Evolutionary conservation across 371 early-diverging fungal species (phyloP).

Genomic region (Actinomucor elegans): DNA sequence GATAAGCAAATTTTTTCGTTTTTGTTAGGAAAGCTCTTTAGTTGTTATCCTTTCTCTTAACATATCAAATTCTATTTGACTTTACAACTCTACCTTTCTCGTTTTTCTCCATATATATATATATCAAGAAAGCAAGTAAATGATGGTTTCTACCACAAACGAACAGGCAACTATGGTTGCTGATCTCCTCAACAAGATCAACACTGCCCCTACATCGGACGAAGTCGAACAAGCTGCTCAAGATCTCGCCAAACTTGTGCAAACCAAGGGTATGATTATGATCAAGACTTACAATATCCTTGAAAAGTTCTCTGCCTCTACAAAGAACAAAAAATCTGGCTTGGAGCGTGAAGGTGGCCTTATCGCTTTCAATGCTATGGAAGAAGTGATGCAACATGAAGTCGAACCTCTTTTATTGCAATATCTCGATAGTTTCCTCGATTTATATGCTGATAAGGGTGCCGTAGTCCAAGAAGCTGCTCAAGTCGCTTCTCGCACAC

Average conservation of each 20-base stretch:
- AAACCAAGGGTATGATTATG: conserved; percentile 51
- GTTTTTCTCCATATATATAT: neutral
- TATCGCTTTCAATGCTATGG: conserved; percentile 68
- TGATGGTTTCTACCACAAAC: conserved; percentile 27
- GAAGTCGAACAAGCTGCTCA: conserved; percentile 61
- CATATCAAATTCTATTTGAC: neutral
- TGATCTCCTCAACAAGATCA: conserved; percentile 54
- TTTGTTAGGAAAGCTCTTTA: neutral
- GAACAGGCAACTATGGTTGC: conserved; percentile 31
- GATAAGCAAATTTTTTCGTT: conserved; percentile 1
- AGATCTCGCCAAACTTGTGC: conserved; percentile 49
- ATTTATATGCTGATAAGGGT: conserved; percentile 74
- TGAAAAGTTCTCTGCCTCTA: conserved; percentile 51
- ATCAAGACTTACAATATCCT: conserved; percentile 62
- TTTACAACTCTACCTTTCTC: neutral
- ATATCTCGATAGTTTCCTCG: conserved; percentile 58
- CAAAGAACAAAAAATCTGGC: conserved; percentile 72
- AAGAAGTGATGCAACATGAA: conserved; percentile 52
- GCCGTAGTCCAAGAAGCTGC: conserved; percentile 74
- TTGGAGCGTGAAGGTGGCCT: conserved; percentile 72
- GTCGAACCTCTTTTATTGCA: conserved; percentile 66
- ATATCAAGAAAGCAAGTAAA: conserved; percentile 3
- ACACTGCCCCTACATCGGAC: conserved; percentile 58
- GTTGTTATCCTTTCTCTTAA: conserved; percentile 9
- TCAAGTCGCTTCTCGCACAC: conserved; percentile 53